Base-by-base conservation (phyloP, 768 basidiomycete genomes). In the Boletus eberwhitei region DNA sequence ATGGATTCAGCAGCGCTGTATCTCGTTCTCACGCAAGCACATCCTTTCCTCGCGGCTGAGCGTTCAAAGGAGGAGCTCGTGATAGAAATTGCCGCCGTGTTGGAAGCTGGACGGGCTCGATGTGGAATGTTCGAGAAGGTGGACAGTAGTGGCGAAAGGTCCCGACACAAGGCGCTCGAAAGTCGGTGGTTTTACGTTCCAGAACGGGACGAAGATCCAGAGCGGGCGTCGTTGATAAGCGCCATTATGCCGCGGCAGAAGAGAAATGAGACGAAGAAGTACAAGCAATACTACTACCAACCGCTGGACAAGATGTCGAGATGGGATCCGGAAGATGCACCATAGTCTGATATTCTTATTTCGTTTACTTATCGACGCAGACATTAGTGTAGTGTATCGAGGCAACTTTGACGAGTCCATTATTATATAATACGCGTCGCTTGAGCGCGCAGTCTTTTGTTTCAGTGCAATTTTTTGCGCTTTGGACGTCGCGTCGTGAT, bases 261-360 rank as follows among this genome's bases (percentile, higher is more conserved):
- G 71, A 73, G 89, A 50, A 84, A 73, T 44, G 87, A 83, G 71
- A 91, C 88, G 67, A 90, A 86, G 78, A 86, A 89, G 72, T 87
- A 86, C 57, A 91, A 91, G 69, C 86, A 89, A 67, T 92, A 92
- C 72, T 92, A 91, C 71, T 91, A 84, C 73, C 77, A 78, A 29
- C 89, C 89, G 9, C 70, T 91, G 55, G 85, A 74, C 31, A 90
- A 87, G 72, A 83, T 86, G 22, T 80, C 82, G 41, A 74, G 82
- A 61, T 90, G 87, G 87, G 87, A 90, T 68, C 75, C 80, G 2
- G 87, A 90, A 64, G 87, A 89, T 57, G 85, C 69, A 2, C 61
- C 63, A 2, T 70, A 62, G 58, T 41, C n/a, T 32, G 17, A 21
- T 53, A 36, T 41, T 31, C 2, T 48, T 64, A 46, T 53, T 52